phyloP scores from a whole-genome alignment of 306 rosid genomes.

The Malus orientalis region DNA sequence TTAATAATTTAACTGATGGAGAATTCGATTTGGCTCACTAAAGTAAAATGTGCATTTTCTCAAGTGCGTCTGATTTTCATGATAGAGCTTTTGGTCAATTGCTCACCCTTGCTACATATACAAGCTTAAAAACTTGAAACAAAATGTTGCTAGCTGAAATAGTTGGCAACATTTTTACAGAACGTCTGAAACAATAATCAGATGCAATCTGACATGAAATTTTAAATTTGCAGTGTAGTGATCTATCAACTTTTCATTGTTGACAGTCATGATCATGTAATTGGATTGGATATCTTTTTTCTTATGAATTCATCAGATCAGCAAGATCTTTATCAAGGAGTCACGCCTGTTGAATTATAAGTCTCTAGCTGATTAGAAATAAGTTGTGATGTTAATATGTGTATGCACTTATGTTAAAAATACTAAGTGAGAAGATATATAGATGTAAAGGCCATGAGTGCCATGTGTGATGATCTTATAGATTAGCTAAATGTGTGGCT shows the following conservation, averaged over 20 bases:
- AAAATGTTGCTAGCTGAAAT: background rate
- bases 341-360: no score
- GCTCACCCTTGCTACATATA: background rate
- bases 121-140: background rate
- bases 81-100: background rate
- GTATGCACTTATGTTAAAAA: no score
- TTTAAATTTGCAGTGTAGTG: background rate
- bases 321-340: constrained; percentile 73
- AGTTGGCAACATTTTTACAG: background rate
- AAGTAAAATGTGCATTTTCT: background rate
- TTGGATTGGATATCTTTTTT: background rate
- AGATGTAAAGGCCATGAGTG: no score
- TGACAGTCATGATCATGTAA: background rate
- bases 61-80: background rate
- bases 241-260: background rate
- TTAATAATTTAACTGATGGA: background rate
- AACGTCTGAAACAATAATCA: background rate
- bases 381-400: no score
- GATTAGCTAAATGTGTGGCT: no score
- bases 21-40: background rate
- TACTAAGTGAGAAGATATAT: no score
- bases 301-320: constrained; percentile 44
- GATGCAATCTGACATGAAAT: background rate
- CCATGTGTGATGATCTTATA: no score
- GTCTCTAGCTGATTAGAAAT: no score